Percentiles rank a stretch among this genome's conserved stretches.
Evolutionary conservation across 805 yeast genomes (phyloP).

Genomic region (Candida jianshihensis): DNA sequence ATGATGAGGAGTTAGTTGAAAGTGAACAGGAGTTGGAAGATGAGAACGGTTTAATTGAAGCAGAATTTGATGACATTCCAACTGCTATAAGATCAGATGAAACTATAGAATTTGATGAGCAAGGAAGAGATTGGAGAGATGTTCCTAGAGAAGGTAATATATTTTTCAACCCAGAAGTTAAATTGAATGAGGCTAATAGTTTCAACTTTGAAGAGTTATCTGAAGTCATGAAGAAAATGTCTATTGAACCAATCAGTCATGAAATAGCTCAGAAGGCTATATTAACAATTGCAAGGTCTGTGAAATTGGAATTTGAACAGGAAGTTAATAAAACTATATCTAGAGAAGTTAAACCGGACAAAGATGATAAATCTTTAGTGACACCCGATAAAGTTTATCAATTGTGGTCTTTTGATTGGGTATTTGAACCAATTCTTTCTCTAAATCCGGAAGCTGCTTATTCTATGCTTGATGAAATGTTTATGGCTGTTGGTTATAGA

Average conservation of each 20-base stretch:
- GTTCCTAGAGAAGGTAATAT: constrained; percentile 55
- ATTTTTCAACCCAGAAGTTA: constrained; percentile 20
- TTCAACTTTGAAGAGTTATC: constrained; percentile 20
- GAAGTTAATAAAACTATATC: constrained; percentile 18
- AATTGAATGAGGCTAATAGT: constrained; percentile 10
- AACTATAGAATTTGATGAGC: constrained; percentile 44
- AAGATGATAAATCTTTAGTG: constrained; percentile 19
- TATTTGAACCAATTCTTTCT: constrained; percentile 45
- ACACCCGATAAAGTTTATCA: constrained; percentile 48
- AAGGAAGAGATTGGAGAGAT: constrained; percentile 69
- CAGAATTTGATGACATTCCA: constrained; percentile 14
- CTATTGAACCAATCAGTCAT: constrained; percentile 20
- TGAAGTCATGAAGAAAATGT: constrained; percentile 21
- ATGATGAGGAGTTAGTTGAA: constrained; percentile 5
- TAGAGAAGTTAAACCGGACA: constrained; percentile 11
- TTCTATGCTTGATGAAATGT: constrained; percentile 58
- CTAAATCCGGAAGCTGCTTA: constrained; percentile 47
- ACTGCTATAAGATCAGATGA: constrained; percentile 30
- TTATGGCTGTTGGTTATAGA: constrained; percentile 62
- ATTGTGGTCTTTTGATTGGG: constrained; percentile 34
- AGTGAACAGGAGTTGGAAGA: too few species aligned
- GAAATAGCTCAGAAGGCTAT: constrained; percentile 33
- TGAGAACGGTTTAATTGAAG: too few species aligned
- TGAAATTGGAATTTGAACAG: constrained; percentile 35
- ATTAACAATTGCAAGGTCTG: constrained; percentile 47